Conservation (phyloP, 441 rosid species). For the Daphne laureola region DNA sequence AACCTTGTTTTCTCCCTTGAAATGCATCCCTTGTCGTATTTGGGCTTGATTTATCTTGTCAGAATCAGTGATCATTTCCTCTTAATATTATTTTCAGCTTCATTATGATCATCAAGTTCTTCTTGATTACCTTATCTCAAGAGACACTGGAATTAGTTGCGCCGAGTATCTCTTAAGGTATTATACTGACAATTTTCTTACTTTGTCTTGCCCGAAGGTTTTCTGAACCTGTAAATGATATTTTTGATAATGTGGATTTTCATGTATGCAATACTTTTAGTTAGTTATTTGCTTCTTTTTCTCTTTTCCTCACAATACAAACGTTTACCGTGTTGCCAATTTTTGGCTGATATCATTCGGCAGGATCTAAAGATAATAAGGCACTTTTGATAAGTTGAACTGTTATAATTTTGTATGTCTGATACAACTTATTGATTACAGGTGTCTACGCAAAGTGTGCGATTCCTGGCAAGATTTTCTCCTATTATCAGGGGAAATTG, state of each 20-base stretch:
- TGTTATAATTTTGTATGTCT: too few species aligned
- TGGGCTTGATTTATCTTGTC: not conserved
- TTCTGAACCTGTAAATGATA: constrained; percentile 1
- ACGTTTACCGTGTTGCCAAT: too few species aligned
- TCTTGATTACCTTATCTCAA: constrained; percentile 88
- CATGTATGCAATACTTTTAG: not conserved
- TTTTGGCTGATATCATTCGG: too few species aligned
- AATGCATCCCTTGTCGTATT: constrained; percentile 2
- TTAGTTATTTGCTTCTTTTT: not conserved
- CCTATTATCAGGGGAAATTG: constrained; percentile 30
- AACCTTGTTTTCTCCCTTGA: not conserved
- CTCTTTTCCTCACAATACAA: not conserved
- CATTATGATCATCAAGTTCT: constrained; percentile 88
- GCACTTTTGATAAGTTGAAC: too few species aligned
- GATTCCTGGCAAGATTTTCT: constrained; percentile 55
- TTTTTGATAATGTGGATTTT: constrained; percentile 6
- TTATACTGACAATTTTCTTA: constrained; percentile 9
- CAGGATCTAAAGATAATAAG: too few species aligned
- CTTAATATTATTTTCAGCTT: constrained; percentile 35
- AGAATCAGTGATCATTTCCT: constrained; percentile 13
- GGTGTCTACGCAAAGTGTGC: constrained; percentile 58
- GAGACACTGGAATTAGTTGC: constrained; percentile 63
- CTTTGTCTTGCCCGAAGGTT: constrained; percentile 6
- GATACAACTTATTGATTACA: constrained; percentile 18
- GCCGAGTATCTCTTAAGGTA: constrained; percentile 85